phyloP scores from a whole-genome alignment of 2,329 filamentous ascomycete genomes.

The Pseudogymnoascus verrucosus region DNA sequence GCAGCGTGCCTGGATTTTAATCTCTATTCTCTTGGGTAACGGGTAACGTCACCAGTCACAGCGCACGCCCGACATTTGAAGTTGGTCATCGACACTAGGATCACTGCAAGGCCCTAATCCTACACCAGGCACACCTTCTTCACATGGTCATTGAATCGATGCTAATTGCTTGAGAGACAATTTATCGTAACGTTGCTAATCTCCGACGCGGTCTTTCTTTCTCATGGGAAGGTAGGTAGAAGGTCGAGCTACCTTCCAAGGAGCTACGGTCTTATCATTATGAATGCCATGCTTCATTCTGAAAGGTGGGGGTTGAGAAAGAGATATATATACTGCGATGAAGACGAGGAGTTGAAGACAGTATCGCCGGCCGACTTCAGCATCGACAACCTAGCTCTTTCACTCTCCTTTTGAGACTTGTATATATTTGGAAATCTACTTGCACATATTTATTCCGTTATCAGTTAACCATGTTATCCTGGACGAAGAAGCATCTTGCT shows the following conservation, averaged over 20 bases:
- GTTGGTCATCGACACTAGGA: background rate
- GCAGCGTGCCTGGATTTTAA: slow-evolving; percentile 2
- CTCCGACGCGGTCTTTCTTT: background rate
- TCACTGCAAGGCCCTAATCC: background rate
- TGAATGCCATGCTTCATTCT: background rate
- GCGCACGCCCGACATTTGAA: background rate
- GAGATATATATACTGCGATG: background rate
- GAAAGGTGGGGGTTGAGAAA: background rate
- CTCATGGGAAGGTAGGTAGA: background rate
- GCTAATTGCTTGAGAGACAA: background rate
- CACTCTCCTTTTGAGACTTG: background rate
- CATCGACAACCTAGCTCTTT: background rate
- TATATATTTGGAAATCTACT: background rate
- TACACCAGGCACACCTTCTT: background rate
- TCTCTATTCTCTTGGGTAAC: background rate
- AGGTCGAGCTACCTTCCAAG: slow-evolving; percentile 1
- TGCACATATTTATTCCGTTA: background rate
- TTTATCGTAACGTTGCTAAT: slow-evolving; percentile 1
- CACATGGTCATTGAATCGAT: background rate
- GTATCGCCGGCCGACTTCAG: slow-evolving; percentile 6
- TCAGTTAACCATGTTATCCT: background rate
- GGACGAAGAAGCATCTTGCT: slow-evolving; percentile 7
- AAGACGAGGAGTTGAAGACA: background rate
- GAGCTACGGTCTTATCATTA: background rate
- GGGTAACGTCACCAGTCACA: slow-evolving; percentile 4